A percentile compares a stretch with the other conserved stretches of the same genome.
Evolutionary conservation across 208 protist genomes (phyloP).

Genomic region (Herpetomonas samuelpessoai): DNA sequence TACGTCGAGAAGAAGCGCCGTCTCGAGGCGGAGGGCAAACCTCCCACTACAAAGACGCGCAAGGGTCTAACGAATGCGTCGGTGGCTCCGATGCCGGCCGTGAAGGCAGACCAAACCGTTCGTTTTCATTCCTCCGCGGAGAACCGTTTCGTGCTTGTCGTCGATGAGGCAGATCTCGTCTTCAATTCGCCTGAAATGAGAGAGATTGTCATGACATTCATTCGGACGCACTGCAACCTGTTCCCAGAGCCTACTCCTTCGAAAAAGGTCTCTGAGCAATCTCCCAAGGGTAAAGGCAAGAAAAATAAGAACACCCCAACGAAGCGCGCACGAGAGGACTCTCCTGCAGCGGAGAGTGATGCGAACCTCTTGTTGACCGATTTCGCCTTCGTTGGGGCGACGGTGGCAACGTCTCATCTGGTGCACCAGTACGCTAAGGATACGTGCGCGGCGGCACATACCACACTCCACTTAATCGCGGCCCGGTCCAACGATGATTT

Average conservation of each 20-base stretch:
- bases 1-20: conserved; percentile 21
- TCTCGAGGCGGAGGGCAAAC: background rate
- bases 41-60: too few species aligned
- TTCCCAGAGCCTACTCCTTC: background rate
- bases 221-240: conserved; percentile 21
- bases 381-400: conserved; percentile 84
- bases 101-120: background rate
- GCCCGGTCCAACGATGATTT: conserved; percentile 45
- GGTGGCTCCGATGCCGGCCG: background rate
- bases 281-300: conserved; percentile 4
- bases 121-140: conserved; percentile 10
- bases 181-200: conserved; percentile 75
- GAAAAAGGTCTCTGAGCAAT: background rate
- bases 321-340: background rate
- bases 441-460: conserved; percentile 19
- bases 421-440: conserved; percentile 38
- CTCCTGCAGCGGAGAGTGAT: background rate
- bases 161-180: conserved; percentile 88
- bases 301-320: background rate
- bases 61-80: too few species aligned
- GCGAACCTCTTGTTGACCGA: conserved; percentile 28
- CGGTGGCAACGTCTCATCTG: conserved; percentile 57
- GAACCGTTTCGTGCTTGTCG: conserved; percentile 66
- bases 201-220: conserved; percentile 31
- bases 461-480: conserved; percentile 36